Evolutionary conservation across 2,329 filamentous ascomycete genomes (phyloP), one percentile per base, ranked within the genome.

Genomic region (Intubia oerlemansii): DNA sequence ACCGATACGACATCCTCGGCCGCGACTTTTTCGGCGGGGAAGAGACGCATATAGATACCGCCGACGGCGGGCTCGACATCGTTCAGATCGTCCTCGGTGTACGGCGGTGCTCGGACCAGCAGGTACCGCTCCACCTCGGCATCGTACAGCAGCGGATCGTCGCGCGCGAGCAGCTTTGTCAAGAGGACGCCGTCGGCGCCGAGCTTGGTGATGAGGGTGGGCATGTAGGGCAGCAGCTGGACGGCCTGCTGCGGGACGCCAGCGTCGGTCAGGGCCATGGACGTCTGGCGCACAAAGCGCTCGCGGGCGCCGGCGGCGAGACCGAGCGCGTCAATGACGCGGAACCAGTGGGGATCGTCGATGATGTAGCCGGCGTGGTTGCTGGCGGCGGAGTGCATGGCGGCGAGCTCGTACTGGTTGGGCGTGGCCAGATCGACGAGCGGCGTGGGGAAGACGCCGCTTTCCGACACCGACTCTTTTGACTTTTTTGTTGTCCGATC

Each of bases 221-320:
- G 82, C 14, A 93, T 75, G 41, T 81, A 91, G 0, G 88, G 88
- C 1, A 93, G 62, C 13, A 98, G 63, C 42, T 88, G 79, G 23
- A 93, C 63, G 20, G 63, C 67, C 52, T 85, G 77, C 40, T 90
- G 74, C 0, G 85, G 81, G 10, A 92, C 65, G 2, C 85, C 88
- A 8, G 68, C 57, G 39, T 91, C 75, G 1, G 82, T 77, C 29
- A 93, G 56, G 3, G 59, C 56, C 0, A 52, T 42, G 2, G 62
- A 69, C 1, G 79, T 77, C n/a, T 82, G 54, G 5, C 62, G 54
- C 0, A 76, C 59, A 29, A 92, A 73, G 1, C 68, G 62, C 17
- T 82, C 71, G 29, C 80, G 59, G 2, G 80, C 74, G 13, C 34
- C 31, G 4, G 74, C 53, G 60, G 18, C 28, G 42, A 93, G 74